Conservation (phyloP, 148 eudicot species). For the Rhododendron griersonianum region DNA sequence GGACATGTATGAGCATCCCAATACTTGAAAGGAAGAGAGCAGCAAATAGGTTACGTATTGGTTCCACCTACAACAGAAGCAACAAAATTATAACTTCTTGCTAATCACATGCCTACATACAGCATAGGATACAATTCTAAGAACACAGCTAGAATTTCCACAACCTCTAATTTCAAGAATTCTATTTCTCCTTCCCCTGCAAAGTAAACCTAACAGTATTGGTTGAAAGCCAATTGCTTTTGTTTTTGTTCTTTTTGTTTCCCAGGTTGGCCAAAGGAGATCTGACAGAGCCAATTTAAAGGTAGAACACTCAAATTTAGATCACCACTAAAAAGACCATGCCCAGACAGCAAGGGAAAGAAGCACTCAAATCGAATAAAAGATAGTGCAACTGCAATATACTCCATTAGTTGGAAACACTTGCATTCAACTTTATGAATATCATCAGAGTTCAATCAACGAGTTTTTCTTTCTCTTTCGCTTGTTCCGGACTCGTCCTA, state of each 20-base stretch:
- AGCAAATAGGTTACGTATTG: constrained; percentile 93
- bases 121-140: background rate
- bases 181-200: background rate
- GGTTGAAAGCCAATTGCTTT: background rate
- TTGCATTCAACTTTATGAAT: background rate
- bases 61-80: constrained; percentile 73
- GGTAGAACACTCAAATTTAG: background rate
- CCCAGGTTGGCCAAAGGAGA: background rate
- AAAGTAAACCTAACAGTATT: background rate
- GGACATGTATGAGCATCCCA: constrained; percentile 95
- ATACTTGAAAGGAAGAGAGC: constrained; percentile 98
- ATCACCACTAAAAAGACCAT: background rate
- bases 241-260: background rate
- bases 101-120: background rate
- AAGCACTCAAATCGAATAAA: background rate
- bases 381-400: no score
- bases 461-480: background rate
- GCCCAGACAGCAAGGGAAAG: background rate
- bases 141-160: background rate
- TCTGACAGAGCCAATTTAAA: background rate
- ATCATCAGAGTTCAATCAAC: background rate
- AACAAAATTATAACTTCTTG: background rate
- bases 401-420: background rate
- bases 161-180: background rate
- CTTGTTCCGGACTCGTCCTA: background rate